Conservation (phyloP, 345 rosid species). For the Moricandia arvensis region DNA sequence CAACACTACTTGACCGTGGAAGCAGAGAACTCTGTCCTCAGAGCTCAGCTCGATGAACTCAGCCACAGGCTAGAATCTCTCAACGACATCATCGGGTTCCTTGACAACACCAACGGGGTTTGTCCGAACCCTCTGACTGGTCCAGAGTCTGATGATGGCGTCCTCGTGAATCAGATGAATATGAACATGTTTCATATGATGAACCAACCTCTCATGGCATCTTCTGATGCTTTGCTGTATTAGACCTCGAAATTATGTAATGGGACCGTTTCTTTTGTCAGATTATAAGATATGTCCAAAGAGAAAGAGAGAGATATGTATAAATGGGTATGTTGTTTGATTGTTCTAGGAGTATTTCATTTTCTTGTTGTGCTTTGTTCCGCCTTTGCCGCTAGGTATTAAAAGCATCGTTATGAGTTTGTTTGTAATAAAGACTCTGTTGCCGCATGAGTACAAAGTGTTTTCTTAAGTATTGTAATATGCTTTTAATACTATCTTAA, state of each 20-base stretch:
- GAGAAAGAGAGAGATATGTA: neutral
- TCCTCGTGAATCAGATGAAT: constrained; percentile 46
- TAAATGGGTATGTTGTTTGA: constrained; percentile 22
- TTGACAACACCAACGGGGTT: constrained; percentile 32
- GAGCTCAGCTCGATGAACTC: constrained; percentile 73
- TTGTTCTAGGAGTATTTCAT: neutral
- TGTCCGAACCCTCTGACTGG: constrained; percentile 25
- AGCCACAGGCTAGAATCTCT: constrained; percentile 63
- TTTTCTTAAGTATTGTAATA: constrained; percentile 20
- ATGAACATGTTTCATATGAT: constrained; percentile 38
- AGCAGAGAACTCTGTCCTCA: constrained; percentile 73
- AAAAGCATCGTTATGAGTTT: constrained; percentile 27
- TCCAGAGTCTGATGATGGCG: constrained; percentile 38
- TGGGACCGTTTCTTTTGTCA: constrained; percentile 22
- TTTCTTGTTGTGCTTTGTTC: neutral
- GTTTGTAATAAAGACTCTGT: constrained; percentile 38
- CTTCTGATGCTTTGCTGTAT: constrained; percentile 58
- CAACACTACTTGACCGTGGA: constrained; percentile 58
- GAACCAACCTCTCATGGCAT: constrained; percentile 71
- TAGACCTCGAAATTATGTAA: constrained; percentile 26
- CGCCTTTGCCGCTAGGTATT: constrained; percentile 23
- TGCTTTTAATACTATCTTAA: neutral
- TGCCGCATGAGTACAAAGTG: constrained; percentile 30
- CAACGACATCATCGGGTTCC: constrained; percentile 57
- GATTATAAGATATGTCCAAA: constrained; percentile 13